Evolutionary conservation across 306 rosid species (phyloP), one percentile per base, ranked within the genome.

Genomic region (Carpinus viminea): DNA sequence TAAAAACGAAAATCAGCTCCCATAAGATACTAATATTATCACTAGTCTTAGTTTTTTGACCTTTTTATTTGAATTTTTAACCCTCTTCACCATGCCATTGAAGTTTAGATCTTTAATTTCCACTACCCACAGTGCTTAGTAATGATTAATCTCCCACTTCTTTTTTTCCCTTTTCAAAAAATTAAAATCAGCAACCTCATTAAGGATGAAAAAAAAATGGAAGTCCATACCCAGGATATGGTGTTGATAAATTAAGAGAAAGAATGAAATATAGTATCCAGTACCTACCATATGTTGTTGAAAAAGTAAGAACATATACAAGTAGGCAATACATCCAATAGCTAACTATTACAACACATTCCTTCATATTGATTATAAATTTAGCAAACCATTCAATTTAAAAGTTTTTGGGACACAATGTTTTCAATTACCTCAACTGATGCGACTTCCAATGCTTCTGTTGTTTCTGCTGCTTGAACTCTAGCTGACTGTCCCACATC

Each of bases 361-460:
- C 41, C 70, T 36, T 64, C 31, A 36, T 3, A 16, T 9, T 21
- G 26, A 24, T 21, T 21, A 24, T 24, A 11, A 5, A 59, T 59
- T 59, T 59, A 59, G 34, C 43, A 12, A 36, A 7, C 70, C 70
- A 31, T 64, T 34, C 70, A 7, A 64, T 11, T 16, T 1, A 15
- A 64, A 64, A 59, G 15, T 59, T 64, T 31, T 12, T 31, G 17
- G 11, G 20, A 36, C 21, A 64, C 12, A 8, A 34, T 64, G 13
- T 13, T 64, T 62, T 62, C 43, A 13, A 46, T 64, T 60, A 64
- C 70, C 70, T 64, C 46, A 64, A 16, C 11, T 15, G 70, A 64
- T 9, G 15, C 4, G 10, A n/a, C 31, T 64, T 64, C 70, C 70
- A 31, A 62, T 34, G 2, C 69, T 62, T 34, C 69, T 62, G 69